Base-by-base conservation (phyloP, 2,329 filamentous ascomycete species). In the Xylaria multiplex region DNA sequence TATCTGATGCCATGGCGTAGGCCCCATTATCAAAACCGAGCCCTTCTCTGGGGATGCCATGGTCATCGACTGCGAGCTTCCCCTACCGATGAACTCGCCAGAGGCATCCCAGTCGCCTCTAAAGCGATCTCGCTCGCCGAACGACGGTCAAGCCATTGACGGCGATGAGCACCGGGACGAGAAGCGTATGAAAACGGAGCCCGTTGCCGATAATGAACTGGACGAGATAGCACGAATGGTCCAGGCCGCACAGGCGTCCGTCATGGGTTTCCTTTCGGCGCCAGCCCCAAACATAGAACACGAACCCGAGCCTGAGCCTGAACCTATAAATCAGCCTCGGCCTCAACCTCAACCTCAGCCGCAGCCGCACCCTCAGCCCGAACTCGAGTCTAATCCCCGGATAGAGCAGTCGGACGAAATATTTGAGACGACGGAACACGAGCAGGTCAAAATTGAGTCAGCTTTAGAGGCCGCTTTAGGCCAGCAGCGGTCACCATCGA, bases 11-110 rank as follows among this genome's bases (percentile, higher is more conserved):
- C 11, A 46, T 56, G 59, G 61, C 24, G 40, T 60, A 77, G 75
- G 72, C 57, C 75, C 75, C 24, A 50, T 68, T n/a, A 75, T 77
- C 42, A 77, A 77, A 62, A 52, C 67, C 30, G 76, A 78, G 32
- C 70, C 73, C 8, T 59, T 67, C 13, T 49, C 61, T 16, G 65
- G 64, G 52, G 73, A 76, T 59, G 56, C 69, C 14, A 72, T 74
- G 71, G 66, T 70, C 42, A 13, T 73, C 58, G 72, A 75, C 58
- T 49, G 50, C 61, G 65, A 72, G 22, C 66, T 70, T 22, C 64
- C 37, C 43, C 40, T 62, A 13, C 57, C 49, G n/a, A 11, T 22
- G 22, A 19, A 42, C 30, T 19, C 60, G 35, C 43, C 53, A 8
- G 59, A 54, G 30, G 64, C 60, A 22, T 61, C 66, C 14, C 62